Base-by-base conservation (phyloP, 176 grass and related monocot species). In the Guadua angustifolia region DNA sequence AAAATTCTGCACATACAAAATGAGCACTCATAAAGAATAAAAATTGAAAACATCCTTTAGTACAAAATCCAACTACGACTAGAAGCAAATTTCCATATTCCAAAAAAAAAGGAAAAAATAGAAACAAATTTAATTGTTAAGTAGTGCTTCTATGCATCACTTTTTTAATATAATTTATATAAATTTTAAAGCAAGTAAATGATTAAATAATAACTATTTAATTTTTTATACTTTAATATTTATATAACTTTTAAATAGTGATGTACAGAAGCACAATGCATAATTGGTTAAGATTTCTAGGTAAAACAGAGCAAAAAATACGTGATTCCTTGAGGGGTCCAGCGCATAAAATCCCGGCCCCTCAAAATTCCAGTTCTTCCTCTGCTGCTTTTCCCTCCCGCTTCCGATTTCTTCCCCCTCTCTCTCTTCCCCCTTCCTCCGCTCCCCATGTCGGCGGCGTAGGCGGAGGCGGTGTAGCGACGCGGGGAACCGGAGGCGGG, bases 401-500 rank as follows among this genome's bases (percentile, higher is more conserved):
- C 80, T 87, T 74, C 84, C 79, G 73, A 83, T 76, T 55, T 25
- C 71, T 45, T 53, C 69, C 45, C 15, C 4, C 4, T 22, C 15
- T 14, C 67, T 45, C 51, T 19, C 17, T 0, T 52, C 17, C 73
- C 12, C 71, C 71, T 49, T 51, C 14, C 70, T 62, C 81, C 79
- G n/a, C 79, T 78, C 25, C 78, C 36, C 88, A 78, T 86, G 79
- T 14, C 83, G 66, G 24, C 22, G 55, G 35, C 7, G 86, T n/a
- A 81, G 65, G 5, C 64, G 25, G 24, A 26, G 68, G 36, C 56
- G 10, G 55, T 10, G 42, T 36, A 16, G 42, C 2, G 39, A 5
- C 32, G 47, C 22, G 66, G 14, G 9, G 26, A 24, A 7, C 14
- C 39, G 6, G 42, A 58, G 32, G 17, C 0, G 38, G 17, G 12